Conservation (phyloP, 1,139 yeast species). For the Kodamaea derodonti region DNA sequence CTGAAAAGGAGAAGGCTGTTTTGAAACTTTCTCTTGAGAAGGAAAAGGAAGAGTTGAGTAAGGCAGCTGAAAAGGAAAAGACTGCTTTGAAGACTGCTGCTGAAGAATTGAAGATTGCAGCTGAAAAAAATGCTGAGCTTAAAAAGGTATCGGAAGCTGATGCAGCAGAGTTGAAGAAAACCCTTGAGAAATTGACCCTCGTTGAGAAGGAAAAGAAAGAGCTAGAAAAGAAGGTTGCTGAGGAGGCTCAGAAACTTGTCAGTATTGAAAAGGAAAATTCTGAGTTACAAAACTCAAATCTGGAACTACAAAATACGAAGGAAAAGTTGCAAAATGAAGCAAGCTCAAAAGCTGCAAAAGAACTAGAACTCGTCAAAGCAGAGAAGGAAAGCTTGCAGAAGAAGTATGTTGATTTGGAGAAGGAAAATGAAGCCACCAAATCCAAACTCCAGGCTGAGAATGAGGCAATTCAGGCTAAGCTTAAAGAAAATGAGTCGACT, state of each 20-base stretch:
- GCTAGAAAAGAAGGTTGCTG: constrained; percentile 5
- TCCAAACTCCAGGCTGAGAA: not conserved
- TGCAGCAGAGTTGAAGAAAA: not conserved
- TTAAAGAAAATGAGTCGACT: not conserved
- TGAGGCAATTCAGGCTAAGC: not conserved
- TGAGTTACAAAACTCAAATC: too few relatives aligned
- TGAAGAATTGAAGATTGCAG: constrained; percentile 9
- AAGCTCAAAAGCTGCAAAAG: too few relatives aligned
- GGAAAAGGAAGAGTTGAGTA: constrained; percentile 9
- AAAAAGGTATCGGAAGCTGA: too few relatives aligned
- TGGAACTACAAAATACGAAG: too few relatives aligned
- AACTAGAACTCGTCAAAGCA: constrained; percentile 8
- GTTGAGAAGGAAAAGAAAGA: constrained; percentile 3
- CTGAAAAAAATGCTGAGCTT: constrained; percentile 6
- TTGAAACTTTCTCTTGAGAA: constrained; percentile 8
- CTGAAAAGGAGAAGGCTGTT: constrained; percentile 6
- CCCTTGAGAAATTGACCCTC: not conserved
- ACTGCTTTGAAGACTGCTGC: constrained; percentile 7
- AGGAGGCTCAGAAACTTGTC: not conserved
- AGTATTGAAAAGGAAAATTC: not conserved
- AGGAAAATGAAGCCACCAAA: not conserved
- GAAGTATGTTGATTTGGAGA: constrained; percentile 1
- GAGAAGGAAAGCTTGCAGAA: constrained; percentile 7
- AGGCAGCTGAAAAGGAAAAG: constrained; percentile 6
- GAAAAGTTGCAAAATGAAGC: too few relatives aligned